These are phyloP conservation scores for Boechera divaricarpa DNA, from an alignment of 345 rosid genomes.

Conservation along the genomic window DNA sequence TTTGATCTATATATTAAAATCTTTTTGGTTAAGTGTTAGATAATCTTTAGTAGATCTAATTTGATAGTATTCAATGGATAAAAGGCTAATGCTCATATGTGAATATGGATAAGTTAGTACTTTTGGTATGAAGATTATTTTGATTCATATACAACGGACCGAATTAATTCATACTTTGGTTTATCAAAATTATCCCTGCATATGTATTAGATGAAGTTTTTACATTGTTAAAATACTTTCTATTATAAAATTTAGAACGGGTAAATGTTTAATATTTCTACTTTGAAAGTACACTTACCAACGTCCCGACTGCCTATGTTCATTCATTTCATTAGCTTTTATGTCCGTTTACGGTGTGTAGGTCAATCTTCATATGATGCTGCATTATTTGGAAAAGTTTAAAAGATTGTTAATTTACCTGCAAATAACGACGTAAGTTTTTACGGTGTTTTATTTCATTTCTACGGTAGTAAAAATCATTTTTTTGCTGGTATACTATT, in stretches of 20 bases:
- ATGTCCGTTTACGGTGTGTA: too few species aligned
- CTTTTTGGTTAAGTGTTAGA: not conserved
- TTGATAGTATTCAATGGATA: not conserved
- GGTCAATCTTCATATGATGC: not conserved
- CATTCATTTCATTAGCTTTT: too few species aligned
- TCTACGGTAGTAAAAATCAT: not conserved
- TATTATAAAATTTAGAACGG: too few species aligned
- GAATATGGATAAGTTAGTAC: conserved; percentile 2
- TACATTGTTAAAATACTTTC: too few species aligned
- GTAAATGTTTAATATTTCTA: too few species aligned
- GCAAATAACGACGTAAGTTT: not conserved
- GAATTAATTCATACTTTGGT: not conserved
- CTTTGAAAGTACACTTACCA: too few species aligned
- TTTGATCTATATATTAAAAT: not conserved
- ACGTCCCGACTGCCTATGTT: too few species aligned
- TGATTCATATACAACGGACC: not conserved
- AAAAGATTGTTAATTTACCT: not conserved
- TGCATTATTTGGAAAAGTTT: not conserved
- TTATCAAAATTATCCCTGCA: not conserved
- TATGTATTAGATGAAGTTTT: not conserved
- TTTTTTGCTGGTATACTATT: too few species aligned
- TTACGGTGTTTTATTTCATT: not conserved
- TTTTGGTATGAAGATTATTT: not conserved
- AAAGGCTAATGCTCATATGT: not conserved
- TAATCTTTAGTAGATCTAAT: not conserved